Percentiles rank a stretch among this genome's conserved stretches.
Conservation (phyloP, 176 grass and related monocot species). For the Oryza coarctata region DNA sequence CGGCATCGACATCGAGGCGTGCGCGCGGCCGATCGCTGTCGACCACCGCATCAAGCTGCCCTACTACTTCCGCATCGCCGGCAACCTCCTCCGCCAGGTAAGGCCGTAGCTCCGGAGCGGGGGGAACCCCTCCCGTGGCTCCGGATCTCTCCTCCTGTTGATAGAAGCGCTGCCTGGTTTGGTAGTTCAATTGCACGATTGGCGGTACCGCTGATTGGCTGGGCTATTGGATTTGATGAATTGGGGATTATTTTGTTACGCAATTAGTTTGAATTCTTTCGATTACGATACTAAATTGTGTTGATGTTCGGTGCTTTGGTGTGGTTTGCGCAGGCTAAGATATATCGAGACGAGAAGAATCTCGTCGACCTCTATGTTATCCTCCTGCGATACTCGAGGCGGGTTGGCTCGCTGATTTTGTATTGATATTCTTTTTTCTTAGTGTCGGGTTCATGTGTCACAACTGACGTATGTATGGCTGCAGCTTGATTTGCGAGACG, state of each 20-base stretch:
- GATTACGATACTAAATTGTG: conserved; percentile 30
- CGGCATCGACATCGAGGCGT: conserved; percentile 68
- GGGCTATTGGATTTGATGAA: conserved; percentile 8
- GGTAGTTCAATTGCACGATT: background rate
- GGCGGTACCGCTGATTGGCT: background rate
- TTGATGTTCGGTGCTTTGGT: conserved; percentile 4
- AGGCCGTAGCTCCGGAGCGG: background rate
- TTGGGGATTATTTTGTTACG: conserved; percentile 33
- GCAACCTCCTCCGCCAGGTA: conserved; percentile 90
- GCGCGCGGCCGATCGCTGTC: conserved; percentile 68
- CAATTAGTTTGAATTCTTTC: background rate
- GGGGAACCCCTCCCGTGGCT: background rate
- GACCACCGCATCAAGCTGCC: conserved; percentile 83
- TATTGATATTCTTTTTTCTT: conserved; percentile 22
- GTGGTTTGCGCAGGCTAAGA: conserved; percentile 66
- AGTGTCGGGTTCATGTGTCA: background rate
- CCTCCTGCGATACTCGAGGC: conserved; percentile 91
- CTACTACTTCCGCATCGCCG: conserved; percentile 94
- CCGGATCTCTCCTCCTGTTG: conserved; percentile 24
- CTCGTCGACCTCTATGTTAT: conserved; percentile 93
- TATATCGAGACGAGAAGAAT: conserved; percentile 92
- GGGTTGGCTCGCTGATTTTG: conserved; percentile 14
- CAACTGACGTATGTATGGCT: conserved; percentile 19
- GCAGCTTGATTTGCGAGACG: conserved; percentile 92
- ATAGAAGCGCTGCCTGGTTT: background rate